phyloP scores from a whole-genome alignment of 2,329 filamentous ascomycete species.

The Aspergillus ochraceus region DNA sequence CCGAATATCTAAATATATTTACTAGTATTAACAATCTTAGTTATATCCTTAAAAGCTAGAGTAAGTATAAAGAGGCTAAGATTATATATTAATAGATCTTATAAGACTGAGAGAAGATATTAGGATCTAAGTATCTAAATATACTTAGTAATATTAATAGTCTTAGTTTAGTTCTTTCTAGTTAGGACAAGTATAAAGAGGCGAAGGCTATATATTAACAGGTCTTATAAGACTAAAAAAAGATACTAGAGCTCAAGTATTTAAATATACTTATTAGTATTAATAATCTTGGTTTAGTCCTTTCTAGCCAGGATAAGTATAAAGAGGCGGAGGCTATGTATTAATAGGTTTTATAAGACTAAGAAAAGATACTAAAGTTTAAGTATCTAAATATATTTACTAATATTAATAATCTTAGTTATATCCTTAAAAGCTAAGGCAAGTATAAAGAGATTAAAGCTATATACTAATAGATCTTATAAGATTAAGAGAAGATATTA shows the following conservation, averaged over 20 bases:
- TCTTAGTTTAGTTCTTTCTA: not conserved
- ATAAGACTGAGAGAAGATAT: too few species aligned
- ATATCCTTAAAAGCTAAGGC: not conserved
- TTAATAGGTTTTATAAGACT: not conserved
- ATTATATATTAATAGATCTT: too few species aligned
- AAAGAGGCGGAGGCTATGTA: slow-evolving; percentile 1
- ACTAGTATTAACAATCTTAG: too few species aligned
- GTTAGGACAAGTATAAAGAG: slow-evolving; percentile 6
- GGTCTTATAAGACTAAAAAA: not conserved
- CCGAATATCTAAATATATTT: not conserved
- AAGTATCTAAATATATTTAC: not conserved
- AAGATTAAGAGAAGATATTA: too few species aligned
- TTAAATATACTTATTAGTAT: slow-evolving; percentile 4
- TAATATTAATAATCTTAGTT: not conserved
- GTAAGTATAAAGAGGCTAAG: too few species aligned
- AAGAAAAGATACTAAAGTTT: not conserved
- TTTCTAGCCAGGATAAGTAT: not conserved
- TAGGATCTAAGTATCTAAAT: too few species aligned
- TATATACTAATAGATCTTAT: not conserved
- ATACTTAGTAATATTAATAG: not conserved
- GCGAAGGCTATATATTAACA: slow-evolving; percentile 5
- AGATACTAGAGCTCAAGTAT: slow-evolving; percentile 3
- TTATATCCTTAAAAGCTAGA: too few species aligned
- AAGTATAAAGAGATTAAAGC: not conserved
- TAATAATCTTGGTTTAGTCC: not conserved